Evolutionary conservation across 805 yeast species (phyloP).

Genomic region (Ogataea wickerhamii): DNA sequence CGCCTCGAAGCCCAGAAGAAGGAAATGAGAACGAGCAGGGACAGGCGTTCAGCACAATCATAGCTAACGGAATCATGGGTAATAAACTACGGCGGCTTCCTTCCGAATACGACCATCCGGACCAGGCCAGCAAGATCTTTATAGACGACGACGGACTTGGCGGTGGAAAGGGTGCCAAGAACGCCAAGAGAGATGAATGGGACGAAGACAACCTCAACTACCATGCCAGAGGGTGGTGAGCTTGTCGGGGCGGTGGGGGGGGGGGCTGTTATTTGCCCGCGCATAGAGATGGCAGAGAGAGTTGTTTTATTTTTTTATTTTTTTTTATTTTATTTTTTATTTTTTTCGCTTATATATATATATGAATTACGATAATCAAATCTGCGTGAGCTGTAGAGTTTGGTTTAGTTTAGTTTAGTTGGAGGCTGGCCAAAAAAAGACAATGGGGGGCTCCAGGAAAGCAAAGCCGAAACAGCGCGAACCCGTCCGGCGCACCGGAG

Average conservation of each 20-base stretch:
- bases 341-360: no score
- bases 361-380: no score
- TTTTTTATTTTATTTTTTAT: no score
- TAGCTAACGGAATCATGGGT: constrained; percentile 31
- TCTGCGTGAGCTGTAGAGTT: no score
- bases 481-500: no score
- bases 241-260: constrained; percentile 2
- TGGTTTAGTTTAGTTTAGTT: no score
- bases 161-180: background rate
- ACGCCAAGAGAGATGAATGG: constrained; percentile 18
- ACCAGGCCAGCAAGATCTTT: constrained; percentile 4
- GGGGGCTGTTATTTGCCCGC: constrained; percentile 3
- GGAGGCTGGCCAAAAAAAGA: no score
- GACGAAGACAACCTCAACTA: constrained; percentile 35
- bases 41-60: constrained; percentile 15
- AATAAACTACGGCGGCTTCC: constrained; percentile 20
- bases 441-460: no score
- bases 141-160: constrained; percentile 15
- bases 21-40: constrained; percentile 6
- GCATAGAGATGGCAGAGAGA: no score
- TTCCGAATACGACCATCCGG: constrained; percentile 16
- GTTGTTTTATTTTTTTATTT: no score
- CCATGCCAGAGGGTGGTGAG: constrained; percentile 41
- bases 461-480: no score
- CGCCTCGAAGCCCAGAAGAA: constrained; percentile 2